phyloP scores from a whole-genome alignment of 805 yeast genomes.

The Zygotorulaspora danielsina region DNA sequence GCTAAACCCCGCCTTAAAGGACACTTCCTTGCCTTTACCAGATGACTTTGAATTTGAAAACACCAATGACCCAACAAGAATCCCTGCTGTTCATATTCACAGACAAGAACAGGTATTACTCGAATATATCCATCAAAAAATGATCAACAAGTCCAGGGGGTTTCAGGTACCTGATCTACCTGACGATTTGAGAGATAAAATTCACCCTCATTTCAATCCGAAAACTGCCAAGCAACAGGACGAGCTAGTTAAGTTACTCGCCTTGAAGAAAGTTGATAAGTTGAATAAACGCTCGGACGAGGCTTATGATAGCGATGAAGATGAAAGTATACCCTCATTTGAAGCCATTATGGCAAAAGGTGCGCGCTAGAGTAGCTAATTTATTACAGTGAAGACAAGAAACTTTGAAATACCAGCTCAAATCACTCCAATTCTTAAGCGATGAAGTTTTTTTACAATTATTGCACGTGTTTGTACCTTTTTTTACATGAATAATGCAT shows the following conservation, averaged over 20 bases:
- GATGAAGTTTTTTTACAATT: too few species aligned
- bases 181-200: constrained; percentile 18
- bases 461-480: too few species aligned
- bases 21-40: constrained; percentile 27
- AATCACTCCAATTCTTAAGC: too few species aligned
- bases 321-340: constrained; percentile 20
- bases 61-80: constrained; percentile 25
- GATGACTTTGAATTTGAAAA: constrained; percentile 10
- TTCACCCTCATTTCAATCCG: constrained; percentile 15
- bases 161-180: constrained; percentile 32
- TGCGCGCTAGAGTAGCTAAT: background rate
- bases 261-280: constrained; percentile 17
- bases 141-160: constrained; percentile 16
- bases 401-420: too few species aligned
- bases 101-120: constrained; percentile 26
- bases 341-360: constrained; percentile 24
- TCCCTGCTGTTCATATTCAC: constrained; percentile 34
- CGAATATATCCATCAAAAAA: constrained; percentile 26
- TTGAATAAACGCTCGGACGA: constrained; percentile 5
- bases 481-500: too few species aligned
- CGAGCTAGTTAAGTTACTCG: constrained; percentile 18
- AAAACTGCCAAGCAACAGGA: constrained; percentile 10
- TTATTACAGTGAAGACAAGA: too few species aligned
- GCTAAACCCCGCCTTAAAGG: constrained; percentile 15
- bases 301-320: constrained; percentile 13